Conservation (phyloP, 257 asterid genomes). For the Solanum appendiculatum region DNA sequence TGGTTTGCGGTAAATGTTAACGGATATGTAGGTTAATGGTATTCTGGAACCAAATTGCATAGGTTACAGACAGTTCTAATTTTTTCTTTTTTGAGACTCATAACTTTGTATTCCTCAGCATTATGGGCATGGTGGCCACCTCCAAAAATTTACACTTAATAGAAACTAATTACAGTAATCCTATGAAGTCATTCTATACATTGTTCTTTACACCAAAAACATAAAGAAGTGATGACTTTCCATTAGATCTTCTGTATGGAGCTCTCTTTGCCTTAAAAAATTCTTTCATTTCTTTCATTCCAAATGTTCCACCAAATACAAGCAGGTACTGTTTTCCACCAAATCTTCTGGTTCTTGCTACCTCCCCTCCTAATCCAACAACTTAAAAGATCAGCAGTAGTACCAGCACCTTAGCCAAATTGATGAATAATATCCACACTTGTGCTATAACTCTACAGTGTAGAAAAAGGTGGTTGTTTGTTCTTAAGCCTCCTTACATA, state of each 20-base stretch:
- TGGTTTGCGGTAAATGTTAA: background rate
- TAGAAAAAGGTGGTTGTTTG: background rate
- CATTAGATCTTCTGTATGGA: background rate
- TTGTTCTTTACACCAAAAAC: background rate
- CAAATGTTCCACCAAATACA: background rate
- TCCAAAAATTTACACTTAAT: background rate
- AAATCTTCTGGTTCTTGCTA: background rate
- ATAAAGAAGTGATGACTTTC: background rate
- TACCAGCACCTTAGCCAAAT: background rate
- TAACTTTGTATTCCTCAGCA: background rate
- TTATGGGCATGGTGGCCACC: background rate
- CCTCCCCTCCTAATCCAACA: background rate
- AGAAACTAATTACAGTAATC: background rate
- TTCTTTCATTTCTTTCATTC: background rate
- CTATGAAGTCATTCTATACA: background rate
- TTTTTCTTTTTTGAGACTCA: background rate
- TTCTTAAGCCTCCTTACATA: background rate
- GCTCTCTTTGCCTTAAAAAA: background rate
- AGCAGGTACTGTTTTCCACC: background rate
- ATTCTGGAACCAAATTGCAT: background rate
- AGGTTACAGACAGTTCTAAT: background rate
- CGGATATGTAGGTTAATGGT: background rate
- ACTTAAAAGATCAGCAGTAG: background rate
- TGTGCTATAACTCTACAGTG: background rate
- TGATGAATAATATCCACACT: background rate